phyloP scores from a whole-genome alignment of 2,329 filamentous ascomycete species.

The Trichoderma koningii region DNA sequence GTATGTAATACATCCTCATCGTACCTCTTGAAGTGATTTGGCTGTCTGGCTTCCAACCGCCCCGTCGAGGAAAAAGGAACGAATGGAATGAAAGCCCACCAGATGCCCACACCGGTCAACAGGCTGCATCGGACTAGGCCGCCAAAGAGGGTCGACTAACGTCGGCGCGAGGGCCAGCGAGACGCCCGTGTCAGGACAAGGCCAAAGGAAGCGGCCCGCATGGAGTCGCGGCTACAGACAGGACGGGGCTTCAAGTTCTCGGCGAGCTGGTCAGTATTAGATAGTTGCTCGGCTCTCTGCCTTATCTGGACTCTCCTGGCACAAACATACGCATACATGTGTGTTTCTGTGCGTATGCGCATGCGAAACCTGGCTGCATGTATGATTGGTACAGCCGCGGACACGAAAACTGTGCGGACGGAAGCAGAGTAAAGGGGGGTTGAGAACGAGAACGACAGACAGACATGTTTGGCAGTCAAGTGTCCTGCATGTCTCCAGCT shows the following conservation, averaged over 20 bases:
- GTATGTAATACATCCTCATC: too few species aligned
- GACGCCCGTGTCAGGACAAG: too few species aligned
- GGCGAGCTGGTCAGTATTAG: too few species aligned
- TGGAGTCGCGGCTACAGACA: not conserved
- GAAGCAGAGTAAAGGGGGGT: too few species aligned
- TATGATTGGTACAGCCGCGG: not conserved
- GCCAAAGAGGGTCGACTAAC: not conserved
- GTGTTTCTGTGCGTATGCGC: not conserved
- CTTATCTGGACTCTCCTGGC: not conserved
- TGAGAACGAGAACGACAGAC: too few species aligned
- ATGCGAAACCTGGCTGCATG: not conserved
- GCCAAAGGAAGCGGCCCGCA: not conserved
- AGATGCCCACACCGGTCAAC: slow-evolving; percentile 15
- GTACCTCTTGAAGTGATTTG: too few species aligned
- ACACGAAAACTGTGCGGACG: not conserved
- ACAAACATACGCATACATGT: not conserved
- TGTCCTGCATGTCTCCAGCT: not conserved
- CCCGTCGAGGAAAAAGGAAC: not conserved
- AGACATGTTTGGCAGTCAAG: too few species aligned
- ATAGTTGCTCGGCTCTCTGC: not conserved
- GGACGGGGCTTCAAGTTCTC: not conserved
- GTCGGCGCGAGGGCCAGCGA: not conserved
- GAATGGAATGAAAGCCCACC: not conserved
- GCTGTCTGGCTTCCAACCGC: not conserved
- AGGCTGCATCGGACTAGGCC: not conserved